These are phyloP conservation scores for Mycena latifolia DNA, from an alignment of 768 basidiomycete genomes.

Conservation along the genomic window DNA sequence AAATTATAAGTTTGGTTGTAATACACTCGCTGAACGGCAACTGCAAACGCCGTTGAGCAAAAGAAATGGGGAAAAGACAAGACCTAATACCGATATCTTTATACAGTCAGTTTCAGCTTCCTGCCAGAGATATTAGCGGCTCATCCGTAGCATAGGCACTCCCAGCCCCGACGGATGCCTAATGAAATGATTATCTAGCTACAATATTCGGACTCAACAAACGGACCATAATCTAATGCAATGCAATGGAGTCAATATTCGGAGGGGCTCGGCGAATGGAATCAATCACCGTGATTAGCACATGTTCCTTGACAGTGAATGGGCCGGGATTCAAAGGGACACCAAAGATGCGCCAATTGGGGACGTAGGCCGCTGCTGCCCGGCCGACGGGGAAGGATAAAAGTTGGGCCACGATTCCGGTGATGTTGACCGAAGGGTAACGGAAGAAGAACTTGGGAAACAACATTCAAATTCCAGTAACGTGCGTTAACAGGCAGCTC, in stretches of 20 bases:
- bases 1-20: constrained; percentile 76
- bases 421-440: constrained; percentile 53
- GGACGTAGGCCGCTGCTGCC: constrained; percentile 66
- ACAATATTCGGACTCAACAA: background rate
- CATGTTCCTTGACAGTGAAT: constrained; percentile 73
- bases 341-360: constrained; percentile 66
- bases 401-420: constrained; percentile 73
- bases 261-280: background rate
- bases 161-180: constrained; percentile 39
- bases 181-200: constrained; percentile 13
- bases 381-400: constrained; percentile 76
- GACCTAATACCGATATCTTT: constrained; percentile 20
- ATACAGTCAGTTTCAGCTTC: background rate
- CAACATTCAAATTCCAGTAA: background rate
- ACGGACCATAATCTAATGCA: constrained; percentile 31
- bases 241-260: background rate
- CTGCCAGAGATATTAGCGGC: background rate
- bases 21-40: constrained; percentile 82
- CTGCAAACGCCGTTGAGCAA: constrained; percentile 55
- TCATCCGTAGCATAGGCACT: constrained; percentile 34
- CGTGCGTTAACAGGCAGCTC: background rate
- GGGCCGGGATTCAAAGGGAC: constrained; percentile 72
- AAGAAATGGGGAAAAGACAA: background rate
- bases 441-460: constrained; percentile 35
- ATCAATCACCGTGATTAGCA: constrained; percentile 65